Evolutionary conservation across 2,329 filamentous ascomycete species (phyloP).

Genomic region (Colletotrichum sp.): DNA sequence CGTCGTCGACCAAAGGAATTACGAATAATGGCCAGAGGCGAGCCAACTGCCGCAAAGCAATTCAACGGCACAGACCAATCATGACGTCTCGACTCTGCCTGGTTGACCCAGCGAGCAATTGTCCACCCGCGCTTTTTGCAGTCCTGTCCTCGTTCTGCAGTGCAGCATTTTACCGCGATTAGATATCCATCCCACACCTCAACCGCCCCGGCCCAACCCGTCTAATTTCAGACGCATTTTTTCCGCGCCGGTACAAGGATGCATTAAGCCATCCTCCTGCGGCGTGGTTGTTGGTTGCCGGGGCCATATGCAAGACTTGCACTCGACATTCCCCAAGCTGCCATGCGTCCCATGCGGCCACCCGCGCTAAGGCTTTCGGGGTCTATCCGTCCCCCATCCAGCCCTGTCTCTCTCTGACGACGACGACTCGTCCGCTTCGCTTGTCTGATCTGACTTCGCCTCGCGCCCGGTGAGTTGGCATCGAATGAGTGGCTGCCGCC

Average conservation of each 20-base stretch:
- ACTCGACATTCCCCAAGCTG: conserved; percentile 17
- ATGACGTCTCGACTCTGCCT: conserved; percentile 11
- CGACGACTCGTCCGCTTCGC: neutral
- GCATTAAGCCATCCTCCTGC: neutral
- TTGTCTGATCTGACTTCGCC: neutral
- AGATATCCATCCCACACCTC: neutral
- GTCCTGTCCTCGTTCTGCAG: neutral
- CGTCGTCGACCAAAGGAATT: conserved; percentile 11
- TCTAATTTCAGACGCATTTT: neutral
- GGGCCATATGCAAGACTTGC: conserved; percentile 18
- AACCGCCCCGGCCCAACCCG: neutral
- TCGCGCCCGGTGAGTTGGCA: conserved; percentile 5
- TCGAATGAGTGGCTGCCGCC: neutral
- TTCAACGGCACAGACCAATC: conserved; percentile 3
- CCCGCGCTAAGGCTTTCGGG: conserved; percentile 5
- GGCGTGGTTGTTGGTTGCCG: neutral
- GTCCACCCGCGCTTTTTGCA: neutral
- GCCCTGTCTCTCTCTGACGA: neutral
- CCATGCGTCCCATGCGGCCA: conserved; percentile 4
- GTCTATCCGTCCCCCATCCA: neutral
- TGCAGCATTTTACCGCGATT: neutral
- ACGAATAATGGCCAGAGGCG: conserved; percentile 18
- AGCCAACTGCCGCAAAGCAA: neutral
- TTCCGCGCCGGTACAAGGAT: neutral
- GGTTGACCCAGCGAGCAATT: conserved; percentile 3